These are phyloP conservation scores for Scedosporium minutisporum DNA, from an alignment of 2,329 filamentous ascomycete species.

Conservation along the genomic window DNA sequence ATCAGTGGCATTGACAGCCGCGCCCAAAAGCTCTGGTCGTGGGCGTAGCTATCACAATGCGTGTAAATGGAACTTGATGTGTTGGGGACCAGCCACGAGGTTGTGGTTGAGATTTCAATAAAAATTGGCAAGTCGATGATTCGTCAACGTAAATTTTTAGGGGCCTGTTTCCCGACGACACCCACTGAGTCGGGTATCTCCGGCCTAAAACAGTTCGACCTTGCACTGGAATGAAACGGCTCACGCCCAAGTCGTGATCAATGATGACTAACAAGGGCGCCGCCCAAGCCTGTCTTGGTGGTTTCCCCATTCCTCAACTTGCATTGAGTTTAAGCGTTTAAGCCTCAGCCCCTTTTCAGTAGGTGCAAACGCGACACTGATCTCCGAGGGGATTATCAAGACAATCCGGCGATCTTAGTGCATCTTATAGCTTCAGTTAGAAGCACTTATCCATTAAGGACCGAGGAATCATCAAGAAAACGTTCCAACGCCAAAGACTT, in stretches of 20 bases:
- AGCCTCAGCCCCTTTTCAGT: not conserved
- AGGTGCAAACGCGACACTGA: not conserved
- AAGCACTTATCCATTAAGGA: not conserved
- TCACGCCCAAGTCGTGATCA: not conserved
- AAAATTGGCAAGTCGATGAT: not conserved
- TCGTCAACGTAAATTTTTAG: slow-evolving; percentile 5
- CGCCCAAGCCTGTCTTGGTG: not conserved
- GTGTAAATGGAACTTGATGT: not conserved
- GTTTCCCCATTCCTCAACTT: no score
- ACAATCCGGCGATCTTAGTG: not conserved
- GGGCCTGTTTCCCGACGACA: not conserved
- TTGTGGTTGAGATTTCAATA: not conserved
- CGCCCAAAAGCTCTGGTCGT: not conserved
- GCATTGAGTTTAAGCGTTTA: not conserved
- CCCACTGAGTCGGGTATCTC: slow-evolving; percentile 3
- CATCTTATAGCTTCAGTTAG: not conserved
- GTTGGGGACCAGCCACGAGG: not conserved
- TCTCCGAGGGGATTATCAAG: not conserved
- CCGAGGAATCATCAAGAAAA: not conserved
- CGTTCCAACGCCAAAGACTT: not conserved
- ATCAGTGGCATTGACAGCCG: not conserved
- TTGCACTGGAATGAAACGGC: not conserved
- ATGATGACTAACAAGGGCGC: not conserved
- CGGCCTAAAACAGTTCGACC: not conserved
- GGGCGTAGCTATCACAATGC: not conserved